Conservation (phyloP, 352 stramenopile genomes). For the Blastocystis sp. region DNA sequence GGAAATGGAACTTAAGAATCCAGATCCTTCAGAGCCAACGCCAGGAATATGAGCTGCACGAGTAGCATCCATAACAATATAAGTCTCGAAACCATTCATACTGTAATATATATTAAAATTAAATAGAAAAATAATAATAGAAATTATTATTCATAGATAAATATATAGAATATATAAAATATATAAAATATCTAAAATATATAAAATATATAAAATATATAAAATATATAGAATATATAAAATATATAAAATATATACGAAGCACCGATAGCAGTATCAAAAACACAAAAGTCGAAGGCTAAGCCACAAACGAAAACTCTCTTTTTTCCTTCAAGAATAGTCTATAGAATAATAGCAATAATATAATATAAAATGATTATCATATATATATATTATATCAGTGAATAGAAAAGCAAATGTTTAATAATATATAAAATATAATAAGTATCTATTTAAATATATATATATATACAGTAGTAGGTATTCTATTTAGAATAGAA, state of each 20-base stretch:
- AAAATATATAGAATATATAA: slow-evolving; percentile 10
- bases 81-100: slow-evolving; percentile 6
- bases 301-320: slow-evolving; percentile 35
- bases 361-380: too few relatives aligned
- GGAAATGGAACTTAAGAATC: slow-evolving; percentile 2
- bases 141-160: too few relatives aligned
- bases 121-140: slow-evolving; percentile 24
- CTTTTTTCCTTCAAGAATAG: too few relatives aligned
- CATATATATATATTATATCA: too few relatives aligned
- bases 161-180: too few relatives aligned
- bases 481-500: too few relatives aligned
- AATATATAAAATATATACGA: neutral
- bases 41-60: slow-evolving; percentile 24
- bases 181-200: too few relatives aligned
- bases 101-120: neutral
- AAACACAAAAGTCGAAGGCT: slow-evolving; percentile 39
- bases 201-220: slow-evolving; percentile 4
- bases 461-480: too few relatives aligned
- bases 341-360: too few relatives aligned
- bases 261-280: slow-evolving; percentile 33
- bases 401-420: too few relatives aligned
- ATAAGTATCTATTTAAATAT: too few relatives aligned
- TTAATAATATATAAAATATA: too few relatives aligned
- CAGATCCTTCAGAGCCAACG: neutral
- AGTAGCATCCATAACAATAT: slow-evolving; percentile 18